Percentiles rank a stretch among this genome's conserved stretches.
Conservation (phyloP, 1,284 basidiomycete genomes). For the Trichosporon ovoides region DNA sequence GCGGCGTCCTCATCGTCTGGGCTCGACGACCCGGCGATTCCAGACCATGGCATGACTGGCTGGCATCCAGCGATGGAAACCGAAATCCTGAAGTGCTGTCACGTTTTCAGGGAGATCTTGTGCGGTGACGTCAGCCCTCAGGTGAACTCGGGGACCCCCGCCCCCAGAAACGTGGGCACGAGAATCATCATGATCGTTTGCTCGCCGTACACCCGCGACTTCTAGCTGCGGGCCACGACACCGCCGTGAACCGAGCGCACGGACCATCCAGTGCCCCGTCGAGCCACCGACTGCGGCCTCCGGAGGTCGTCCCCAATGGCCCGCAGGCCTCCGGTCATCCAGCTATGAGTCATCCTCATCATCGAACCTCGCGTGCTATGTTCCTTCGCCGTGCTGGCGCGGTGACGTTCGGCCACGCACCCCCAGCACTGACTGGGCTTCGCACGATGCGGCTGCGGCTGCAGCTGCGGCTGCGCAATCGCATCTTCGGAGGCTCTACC, state of each 20-base stretch:
- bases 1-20: no score
- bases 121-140: neutral
- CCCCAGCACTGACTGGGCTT: neutral
- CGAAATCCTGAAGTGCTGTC: neutral
- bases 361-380: constrained; percentile 1
- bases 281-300: neutral
- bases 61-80: neutral
- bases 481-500: neutral
- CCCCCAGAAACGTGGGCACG: no score
- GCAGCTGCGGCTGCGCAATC: neutral
- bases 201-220: no score
- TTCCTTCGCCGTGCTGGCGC: neutral
- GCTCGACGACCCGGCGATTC: no score
- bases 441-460: no score
- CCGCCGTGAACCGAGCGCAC: no score
- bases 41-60: no score
- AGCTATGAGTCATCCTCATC: constrained; percentile 1
- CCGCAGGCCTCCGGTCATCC: neutral
- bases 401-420: constrained; percentile 4
- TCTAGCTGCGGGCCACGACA: no score
- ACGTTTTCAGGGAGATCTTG: neutral
- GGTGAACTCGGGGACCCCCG: neutral
- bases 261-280: no score
- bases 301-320: neutral
- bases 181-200: no score